phyloP scores from a whole-genome alignment of 306 rosid genomes.

The Pterocarpus macrocarpus region DNA sequence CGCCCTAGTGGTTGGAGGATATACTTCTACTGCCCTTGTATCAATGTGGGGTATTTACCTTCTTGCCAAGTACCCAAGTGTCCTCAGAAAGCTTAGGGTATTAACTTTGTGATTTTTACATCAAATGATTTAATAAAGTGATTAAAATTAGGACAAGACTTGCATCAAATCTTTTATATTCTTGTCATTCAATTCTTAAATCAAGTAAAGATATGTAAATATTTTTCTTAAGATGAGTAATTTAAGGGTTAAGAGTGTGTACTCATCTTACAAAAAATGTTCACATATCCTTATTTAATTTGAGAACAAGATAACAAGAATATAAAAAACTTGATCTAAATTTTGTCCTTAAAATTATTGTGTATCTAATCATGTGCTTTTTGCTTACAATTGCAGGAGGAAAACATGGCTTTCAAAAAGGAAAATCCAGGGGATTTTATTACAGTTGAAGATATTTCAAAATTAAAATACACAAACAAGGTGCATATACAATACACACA shows the following conservation, averaged over 20 bases:
- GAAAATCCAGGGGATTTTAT: conserved; percentile 43
- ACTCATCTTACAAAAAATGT: no score
- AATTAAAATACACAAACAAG: conserved; percentile 53
- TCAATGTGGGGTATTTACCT: conserved; percentile 56
- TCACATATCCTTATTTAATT: no score
- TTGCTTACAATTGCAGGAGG: conserved; percentile 44
- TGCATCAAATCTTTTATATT: no score
- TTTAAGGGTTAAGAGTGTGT: no score
- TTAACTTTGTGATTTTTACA: neutral
- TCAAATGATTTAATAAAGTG: no score
- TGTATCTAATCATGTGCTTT: neutral
- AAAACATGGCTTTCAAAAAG: conserved; percentile 47
- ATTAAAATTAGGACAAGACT: no score
- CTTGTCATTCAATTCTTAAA: no score
- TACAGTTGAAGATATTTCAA: conserved; percentile 50
- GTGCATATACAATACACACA: neutral
- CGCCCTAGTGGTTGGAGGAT: conserved; percentile 51
- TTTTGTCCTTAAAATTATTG: neutral
- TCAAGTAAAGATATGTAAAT: no score
- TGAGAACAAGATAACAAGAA: no score
- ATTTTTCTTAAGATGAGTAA: no score
- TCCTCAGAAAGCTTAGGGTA: conserved; percentile 53
- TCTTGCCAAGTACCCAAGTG: conserved; percentile 54
- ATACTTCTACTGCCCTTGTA: conserved; percentile 45
- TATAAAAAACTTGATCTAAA: no score